Evolutionary conservation across 1,284 basidiomycete species (phyloP).

Genomic region (Pseudozyma pruni): DNA sequence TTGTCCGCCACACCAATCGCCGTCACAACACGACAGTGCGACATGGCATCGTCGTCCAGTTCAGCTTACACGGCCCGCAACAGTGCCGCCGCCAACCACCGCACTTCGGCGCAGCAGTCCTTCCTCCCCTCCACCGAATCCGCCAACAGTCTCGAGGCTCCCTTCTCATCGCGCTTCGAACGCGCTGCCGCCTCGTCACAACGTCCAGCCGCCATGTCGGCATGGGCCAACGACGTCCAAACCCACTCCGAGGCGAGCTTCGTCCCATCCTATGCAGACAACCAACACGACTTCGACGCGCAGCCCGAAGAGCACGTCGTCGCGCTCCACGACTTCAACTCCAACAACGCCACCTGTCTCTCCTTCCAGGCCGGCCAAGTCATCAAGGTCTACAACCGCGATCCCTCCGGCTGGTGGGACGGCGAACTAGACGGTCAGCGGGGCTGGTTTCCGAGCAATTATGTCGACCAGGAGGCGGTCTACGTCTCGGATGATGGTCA

Average conservation of each 20-base stretch:
- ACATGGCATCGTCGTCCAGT: constrained; percentile 17
- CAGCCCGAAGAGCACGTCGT: constrained; percentile 65
- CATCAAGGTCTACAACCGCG: constrained; percentile 86
- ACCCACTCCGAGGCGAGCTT: constrained; percentile 20
- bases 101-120: constrained; percentile 12
- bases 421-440: constrained; percentile 77
- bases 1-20: background rate
- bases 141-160: constrained; percentile 20
- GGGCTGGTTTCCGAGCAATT: constrained; percentile 97
- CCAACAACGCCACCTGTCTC: constrained; percentile 74
- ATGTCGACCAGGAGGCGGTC: constrained; percentile 51
- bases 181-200: constrained; percentile 23
- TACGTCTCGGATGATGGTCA: constrained; percentile 41
- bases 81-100: constrained; percentile 4
- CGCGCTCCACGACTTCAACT: constrained; percentile 68
- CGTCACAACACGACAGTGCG: background rate
- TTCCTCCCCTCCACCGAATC: constrained; percentile 23
- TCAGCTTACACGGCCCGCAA: constrained; percentile 8
- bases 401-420: constrained; percentile 97
- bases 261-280: constrained; percentile 7
- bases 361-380: constrained; percentile 88
- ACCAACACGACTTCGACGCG: constrained; percentile 10
- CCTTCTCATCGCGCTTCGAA: constrained; percentile 25
- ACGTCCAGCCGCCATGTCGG: constrained; percentile 17
- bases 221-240: constrained; percentile 17